These are phyloP conservation scores for Paramarasmius palmivorus DNA, from an alignment of 1,284 basidiomycete genomes.

Conservation along the genomic window DNA sequence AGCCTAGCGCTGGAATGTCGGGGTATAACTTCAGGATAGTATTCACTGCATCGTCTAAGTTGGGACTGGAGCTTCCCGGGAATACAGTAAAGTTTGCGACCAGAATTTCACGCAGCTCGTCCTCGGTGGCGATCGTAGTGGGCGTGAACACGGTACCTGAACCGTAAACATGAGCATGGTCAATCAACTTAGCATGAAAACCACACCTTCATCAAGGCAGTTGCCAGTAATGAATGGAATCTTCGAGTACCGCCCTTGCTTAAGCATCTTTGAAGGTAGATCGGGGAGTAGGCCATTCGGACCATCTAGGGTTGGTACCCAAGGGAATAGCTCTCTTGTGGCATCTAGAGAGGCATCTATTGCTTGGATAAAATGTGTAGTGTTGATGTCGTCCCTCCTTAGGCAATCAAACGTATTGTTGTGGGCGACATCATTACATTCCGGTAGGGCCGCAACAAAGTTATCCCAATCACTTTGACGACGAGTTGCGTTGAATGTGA, in stretches of 20 bases:
- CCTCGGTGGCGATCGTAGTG: neutral
- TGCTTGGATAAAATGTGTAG: slow-evolving; percentile 36
- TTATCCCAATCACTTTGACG: slow-evolving; percentile 38
- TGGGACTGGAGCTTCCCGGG: slow-evolving; percentile 21
- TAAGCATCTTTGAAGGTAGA: no score
- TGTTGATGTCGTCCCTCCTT: slow-evolving; percentile 32
- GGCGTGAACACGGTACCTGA: neutral
- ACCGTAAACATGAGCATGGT: no score
- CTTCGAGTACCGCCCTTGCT: no score
- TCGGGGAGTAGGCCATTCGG: no score
- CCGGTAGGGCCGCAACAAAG: slow-evolving; percentile 37
- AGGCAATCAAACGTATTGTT: slow-evolving; percentile 40
- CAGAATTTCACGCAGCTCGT: slow-evolving; percentile 24
- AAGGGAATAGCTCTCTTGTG: slow-evolving; percentile 32
- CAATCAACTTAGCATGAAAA: no score
- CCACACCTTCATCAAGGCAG: no score
- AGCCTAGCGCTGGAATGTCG: slow-evolving; percentile 27
- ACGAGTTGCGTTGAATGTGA: slow-evolving; percentile 29
- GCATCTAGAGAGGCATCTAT: slow-evolving; percentile 22
- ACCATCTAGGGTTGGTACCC: slow-evolving; percentile 15
- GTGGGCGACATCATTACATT: slow-evolving; percentile 24
- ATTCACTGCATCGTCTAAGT: neutral
- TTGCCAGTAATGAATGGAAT: no score
- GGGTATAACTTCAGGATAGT: slow-evolving; percentile 27
- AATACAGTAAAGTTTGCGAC: slow-evolving; percentile 31